Base-by-base conservation (phyloP, 768 basidiomycete genomes). In the Sporobolomyces pararoseus region DNA sequence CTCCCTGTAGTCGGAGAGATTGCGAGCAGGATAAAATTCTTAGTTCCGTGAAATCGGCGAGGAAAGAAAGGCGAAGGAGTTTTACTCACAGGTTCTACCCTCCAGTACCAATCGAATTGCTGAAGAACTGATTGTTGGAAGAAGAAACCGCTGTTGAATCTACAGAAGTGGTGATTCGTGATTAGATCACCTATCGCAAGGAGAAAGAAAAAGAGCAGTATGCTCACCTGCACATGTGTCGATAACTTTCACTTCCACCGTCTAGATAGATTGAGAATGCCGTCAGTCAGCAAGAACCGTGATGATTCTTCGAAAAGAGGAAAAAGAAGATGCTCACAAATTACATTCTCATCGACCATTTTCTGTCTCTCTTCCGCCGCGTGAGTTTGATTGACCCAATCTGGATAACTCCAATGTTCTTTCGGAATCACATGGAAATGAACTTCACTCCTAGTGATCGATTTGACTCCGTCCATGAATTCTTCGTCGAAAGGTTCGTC, bases 41-140 rank as follows among this genome's bases (percentile, higher is more conserved):
- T 17, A 42, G 39, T 42, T 9, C 39, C 10, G 10, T 42, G 39
- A n/a, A n/a, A n/a, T n/a, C n/a, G 10, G 39, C 17, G 39, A 17
- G 16, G 21, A 25, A n/a, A 58, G n/a, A 17, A n/a, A 17, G 34
- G 16, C 27, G 27, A 34, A 7, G 31, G 52, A 53, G 52, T 13
- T 29, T 34, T 31, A 44, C 54, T 29, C 1, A 71, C 68, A 1
- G 76, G 76, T 88, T 92, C 90, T 25, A 94, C 85, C 72, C 91
- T 86, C 91, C 91, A 95, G 79, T 94, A 95, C 80, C 89, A 94
- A 51, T 86, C 85, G 79, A 87, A 92, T 35, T 85, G 82, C 71
- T 87, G 83, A 53, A 94, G 80, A 13, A 94, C 80, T 66, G 87
- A 85, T 71, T 94, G 91, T 50, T 84, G 83, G 81, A 85, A 94